Conservation (phyloP, 805 yeast species). For the Cyberlindnera suaveolens region DNA sequence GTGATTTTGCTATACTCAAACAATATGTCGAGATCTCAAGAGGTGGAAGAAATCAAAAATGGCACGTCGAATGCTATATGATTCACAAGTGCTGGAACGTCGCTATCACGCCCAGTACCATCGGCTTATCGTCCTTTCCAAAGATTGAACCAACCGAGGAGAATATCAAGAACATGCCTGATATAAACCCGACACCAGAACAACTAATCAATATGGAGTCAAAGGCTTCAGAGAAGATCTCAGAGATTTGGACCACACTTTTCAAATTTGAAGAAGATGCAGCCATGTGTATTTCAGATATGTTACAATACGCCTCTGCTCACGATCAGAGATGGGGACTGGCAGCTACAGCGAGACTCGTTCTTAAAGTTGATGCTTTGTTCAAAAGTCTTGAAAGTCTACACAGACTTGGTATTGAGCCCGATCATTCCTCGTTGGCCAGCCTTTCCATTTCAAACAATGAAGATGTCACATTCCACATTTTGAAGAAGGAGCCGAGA, state of each 20-base stretch:
- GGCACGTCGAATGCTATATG: slow-evolving; percentile 99
- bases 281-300: slow-evolving; percentile 84
- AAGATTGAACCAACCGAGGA: slow-evolving; percentile 21
- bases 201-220: slow-evolving; percentile 54
- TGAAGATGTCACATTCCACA: slow-evolving; percentile 11
- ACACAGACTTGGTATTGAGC: slow-evolving; percentile 22
- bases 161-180: slow-evolving; percentile 17
- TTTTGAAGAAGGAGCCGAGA: slow-evolving; percentile 46
- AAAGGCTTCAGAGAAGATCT: slow-evolving; percentile 52
- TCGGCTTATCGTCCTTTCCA: slow-evolving; percentile 37
- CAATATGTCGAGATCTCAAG: slow-evolving; percentile 90
- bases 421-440: slow-evolving; percentile 5
- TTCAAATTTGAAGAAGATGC: slow-evolving; percentile 87
- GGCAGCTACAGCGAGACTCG: slow-evolving; percentile 61
- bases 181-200: slow-evolving; percentile 35
- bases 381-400: slow-evolving; percentile 68
- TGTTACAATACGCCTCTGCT: slow-evolving; percentile 79
- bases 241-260: slow-evolving; percentile 76
- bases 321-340: slow-evolving; percentile 67
- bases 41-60: slow-evolving; percentile 88
- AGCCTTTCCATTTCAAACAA: slow-evolving; percentile 6
- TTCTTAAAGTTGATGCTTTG: slow-evolving; percentile 66
- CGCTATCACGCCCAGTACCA: slow-evolving; percentile 54
- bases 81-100: slow-evolving; percentile 97
- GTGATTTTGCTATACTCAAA: slow-evolving; percentile 83